Base-by-base conservation (phyloP, 2,329 filamentous ascomycete genomes). In the Sporothrix globosa region DNA sequence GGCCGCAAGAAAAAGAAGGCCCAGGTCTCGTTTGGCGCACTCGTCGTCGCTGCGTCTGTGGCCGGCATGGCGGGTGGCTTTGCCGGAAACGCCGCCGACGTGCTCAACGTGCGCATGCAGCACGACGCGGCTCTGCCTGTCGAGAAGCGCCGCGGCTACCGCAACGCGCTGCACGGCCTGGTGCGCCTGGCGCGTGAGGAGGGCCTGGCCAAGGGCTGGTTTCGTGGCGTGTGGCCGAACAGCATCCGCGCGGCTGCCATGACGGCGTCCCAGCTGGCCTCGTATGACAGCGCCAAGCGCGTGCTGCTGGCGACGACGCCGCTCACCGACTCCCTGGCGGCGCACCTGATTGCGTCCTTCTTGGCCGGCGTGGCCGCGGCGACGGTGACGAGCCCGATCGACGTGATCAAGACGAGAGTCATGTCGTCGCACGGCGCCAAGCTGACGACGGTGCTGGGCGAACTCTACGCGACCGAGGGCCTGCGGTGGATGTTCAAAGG, bases 101-200 rank as follows among this genome's bases (percentile, higher is more conserved):
- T 99, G 46, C 85, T 97, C 77, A 99, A 99, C 81, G 96, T 99
- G 66, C 92, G 96, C 74, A 99, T 99, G 96, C 96, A 99, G 82
- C 92, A 97, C 81, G 96, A 90, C 77, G 90, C 92, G 2, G 89
- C 93, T 0, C 87, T 97, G 1, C 91, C 93, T 0, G 77, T 82
- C 0, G 85, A 86, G 5, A 83, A 96, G 77, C 89, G 92, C 63
- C 88, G 95, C 70, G 96, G 97, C 80, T 99, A 99, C 83, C 90
- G 89, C 73, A 87, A 98, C 79, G 96, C 94, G 3, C 80, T 97
- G 63, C 90, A 98, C 78, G 96, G 96, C 39, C 84, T 98, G 76
- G 82, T 91, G 34, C 89, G 92, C 74, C 97, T 98, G 92, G 86
- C 90, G n/a, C 87, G 90, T 70, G 89, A 93, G 74, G 96, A 99